Evolutionary conservation across 768 basidiomycete species (phyloP), one percentile per base, ranked within the genome.

Genomic region (Mycena filopes): DNA sequence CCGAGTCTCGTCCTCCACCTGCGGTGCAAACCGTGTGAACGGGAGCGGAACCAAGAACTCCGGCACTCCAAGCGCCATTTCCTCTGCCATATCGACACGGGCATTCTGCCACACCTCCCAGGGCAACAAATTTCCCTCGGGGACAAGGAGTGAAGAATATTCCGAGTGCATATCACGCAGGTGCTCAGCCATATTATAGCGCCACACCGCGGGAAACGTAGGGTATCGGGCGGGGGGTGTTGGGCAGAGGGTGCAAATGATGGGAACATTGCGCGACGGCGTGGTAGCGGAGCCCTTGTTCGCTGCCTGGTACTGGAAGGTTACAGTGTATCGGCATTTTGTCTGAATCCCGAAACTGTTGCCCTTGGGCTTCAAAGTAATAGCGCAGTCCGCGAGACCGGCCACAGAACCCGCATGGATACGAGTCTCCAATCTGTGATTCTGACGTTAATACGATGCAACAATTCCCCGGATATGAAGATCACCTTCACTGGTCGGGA

Each of bases 151-250:
- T 21, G 60, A 62, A 1, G 51, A 41, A 21, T 61, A 61, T 21
- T 62, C 51, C 1, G 51, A 21, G n/a, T 62, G 60, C 5, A 36
- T 8, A 1, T 46, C 40, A 2, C 12, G 48, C 49, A 60, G 18
- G 26, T 60, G 59, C 25, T 60, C 28, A 13, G 59, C 3, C 60
- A 62, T 62, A 26, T 62, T 62, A 18, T 62, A 62, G 29, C 60
- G 51, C 60, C 60, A 62, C 3, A 62, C 31, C 0, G 31, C 60
- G 2, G 50, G 51, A 26, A 21, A 54, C 3, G 40, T 48, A 2
- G 45, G 42, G 15, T 53, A 45, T 8, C 42, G 45, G 26, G 29
- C 43, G 2, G 13, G 9, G 13, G 58, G 47, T 5, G 5, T 41
- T 1, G 47, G n/a, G 28, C 58, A 59, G 10, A 59, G 48, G 18